Evolutionary conservation across 106 monocot genomes (phyloP).

Genomic region (Acanthochlamys bracteata): DNA sequence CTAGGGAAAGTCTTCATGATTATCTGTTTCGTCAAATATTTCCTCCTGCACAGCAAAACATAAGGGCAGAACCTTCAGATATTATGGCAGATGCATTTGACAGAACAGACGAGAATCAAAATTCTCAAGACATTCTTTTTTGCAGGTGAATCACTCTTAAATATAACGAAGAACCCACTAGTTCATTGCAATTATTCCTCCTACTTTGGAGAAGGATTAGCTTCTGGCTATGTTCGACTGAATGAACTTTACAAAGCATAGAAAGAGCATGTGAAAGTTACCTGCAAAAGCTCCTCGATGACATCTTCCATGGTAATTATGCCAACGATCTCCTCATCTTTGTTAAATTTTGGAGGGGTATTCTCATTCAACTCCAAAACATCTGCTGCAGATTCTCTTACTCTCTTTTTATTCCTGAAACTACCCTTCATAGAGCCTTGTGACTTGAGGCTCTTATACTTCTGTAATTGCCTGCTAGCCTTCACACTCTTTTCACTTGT

Average conservation of each 20-base stretch:
- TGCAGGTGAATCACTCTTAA: too few species aligned
- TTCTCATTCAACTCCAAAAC: constrained; percentile 58
- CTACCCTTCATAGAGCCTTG: constrained; percentile 21
- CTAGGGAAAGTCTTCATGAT: constrained; percentile 31
- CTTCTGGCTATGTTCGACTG: too few species aligned
- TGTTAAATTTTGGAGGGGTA: constrained; percentile 41
- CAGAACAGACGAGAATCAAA: too few species aligned
- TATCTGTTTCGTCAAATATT: constrained; percentile 94
- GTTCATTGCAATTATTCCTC: too few species aligned
- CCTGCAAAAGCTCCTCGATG: constrained; percentile 95
- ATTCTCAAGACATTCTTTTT: too few species aligned
- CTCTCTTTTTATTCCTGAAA: constrained; percentile 43
- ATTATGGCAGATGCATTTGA: too few species aligned
- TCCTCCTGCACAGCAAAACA: constrained; percentile 98
- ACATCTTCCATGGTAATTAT: constrained; percentile 99
- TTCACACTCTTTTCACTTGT: constrained; percentile 31
- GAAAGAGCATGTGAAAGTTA: too few species aligned
- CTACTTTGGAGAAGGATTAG: too few species aligned
- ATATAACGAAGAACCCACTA: too few species aligned
- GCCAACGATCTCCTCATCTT: constrained; percentile 79
- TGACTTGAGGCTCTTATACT: constrained; percentile 45
- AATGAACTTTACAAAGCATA: too few species aligned
- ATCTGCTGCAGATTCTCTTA: constrained; percentile 34
- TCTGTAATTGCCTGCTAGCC: constrained; percentile 13
- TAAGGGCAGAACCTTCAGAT: too few species aligned